phyloP scores from a whole-genome alignment of 2,329 filamentous ascomycete genomes.

The Neurospora sp. region DNA sequence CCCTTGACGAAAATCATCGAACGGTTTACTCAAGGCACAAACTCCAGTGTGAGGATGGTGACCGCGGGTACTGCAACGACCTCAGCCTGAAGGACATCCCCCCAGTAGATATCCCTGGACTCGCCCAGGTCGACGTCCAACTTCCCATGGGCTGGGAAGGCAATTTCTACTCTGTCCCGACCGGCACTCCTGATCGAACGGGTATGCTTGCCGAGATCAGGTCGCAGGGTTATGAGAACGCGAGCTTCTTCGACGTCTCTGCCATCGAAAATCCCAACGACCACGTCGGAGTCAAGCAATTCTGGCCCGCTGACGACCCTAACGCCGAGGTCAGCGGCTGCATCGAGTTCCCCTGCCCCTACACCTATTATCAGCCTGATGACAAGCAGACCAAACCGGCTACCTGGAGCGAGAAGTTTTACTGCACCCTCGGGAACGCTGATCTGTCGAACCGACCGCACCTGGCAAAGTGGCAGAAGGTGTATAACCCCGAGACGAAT shows the following conservation, averaged over 20 bases:
- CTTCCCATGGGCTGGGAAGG: constrained; percentile 22
- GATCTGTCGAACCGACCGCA: background rate
- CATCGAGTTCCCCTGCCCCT: constrained; percentile 29
- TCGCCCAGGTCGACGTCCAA: constrained; percentile 29
- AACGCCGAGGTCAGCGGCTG: constrained; percentile 25
- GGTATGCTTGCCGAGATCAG: constrained; percentile 29
- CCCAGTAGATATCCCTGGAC: constrained; percentile 30
- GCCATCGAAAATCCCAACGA: constrained; percentile 34
- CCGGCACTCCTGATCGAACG: constrained; percentile 22
- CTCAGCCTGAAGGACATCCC: constrained; percentile 26
- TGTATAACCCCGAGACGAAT: background rate
- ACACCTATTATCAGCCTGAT: constrained; percentile 30
- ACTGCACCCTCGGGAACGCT: constrained; percentile 22
- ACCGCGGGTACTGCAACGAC: constrained; percentile 18
- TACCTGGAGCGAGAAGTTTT: constrained; percentile 23
- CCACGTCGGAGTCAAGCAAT: constrained; percentile 28
- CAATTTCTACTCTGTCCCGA: constrained; percentile 26
- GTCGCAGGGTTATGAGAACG: constrained; percentile 25
- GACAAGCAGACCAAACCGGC: constrained; percentile 29
- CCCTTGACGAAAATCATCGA: constrained; percentile 42
- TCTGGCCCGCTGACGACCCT: constrained; percentile 17
- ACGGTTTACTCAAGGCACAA: constrained; percentile 36
- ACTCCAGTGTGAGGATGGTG: background rate
- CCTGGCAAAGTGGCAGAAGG: background rate
- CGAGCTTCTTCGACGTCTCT: constrained; percentile 35